Conservation (phyloP, 305 asterid species). For the Withania somnifera region DNA sequence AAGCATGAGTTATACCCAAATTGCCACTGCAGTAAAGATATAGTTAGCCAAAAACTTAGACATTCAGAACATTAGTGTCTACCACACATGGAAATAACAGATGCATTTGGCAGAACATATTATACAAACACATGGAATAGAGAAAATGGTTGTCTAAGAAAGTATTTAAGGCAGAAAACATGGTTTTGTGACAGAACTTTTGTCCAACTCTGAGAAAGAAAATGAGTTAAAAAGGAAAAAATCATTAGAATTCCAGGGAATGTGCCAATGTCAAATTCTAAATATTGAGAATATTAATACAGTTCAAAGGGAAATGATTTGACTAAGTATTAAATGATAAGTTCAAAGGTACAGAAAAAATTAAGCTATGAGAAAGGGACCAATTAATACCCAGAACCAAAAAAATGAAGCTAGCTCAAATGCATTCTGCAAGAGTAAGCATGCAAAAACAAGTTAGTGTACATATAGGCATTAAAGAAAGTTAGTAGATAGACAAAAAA, state of each 20-base stretch:
- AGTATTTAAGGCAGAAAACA: background rate
- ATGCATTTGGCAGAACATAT: background rate
- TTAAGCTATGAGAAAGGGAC: slow-evolving; percentile 3
- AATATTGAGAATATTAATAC: background rate
- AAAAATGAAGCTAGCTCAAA: slow-evolving; percentile 98
- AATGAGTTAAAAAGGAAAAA: background rate
- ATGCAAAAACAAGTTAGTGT: slow-evolving; percentile 5
- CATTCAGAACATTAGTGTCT: background rate
- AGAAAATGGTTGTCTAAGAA: background rate
- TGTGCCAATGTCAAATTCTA: background rate
- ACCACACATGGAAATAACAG: background rate
- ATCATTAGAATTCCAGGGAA: background rate
- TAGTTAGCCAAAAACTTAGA: background rate
- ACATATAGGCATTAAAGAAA: background rate
- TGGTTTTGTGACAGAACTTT: too few relatives aligned
- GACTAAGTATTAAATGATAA: background rate
- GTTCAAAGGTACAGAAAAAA: background rate
- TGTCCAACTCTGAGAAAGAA: background rate
- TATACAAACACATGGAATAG: background rate
- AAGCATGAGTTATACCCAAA: slow-evolving; percentile 91
- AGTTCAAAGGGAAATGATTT: background rate
- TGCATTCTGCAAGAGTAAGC: slow-evolving; percentile 64
- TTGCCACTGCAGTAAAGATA: slow-evolving; percentile 68
- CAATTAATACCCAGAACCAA: slow-evolving; percentile 93
- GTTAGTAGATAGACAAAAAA: background rate